Conservation (phyloP, 805 yeast species). For the Wickerhamiella cacticola region DNA sequence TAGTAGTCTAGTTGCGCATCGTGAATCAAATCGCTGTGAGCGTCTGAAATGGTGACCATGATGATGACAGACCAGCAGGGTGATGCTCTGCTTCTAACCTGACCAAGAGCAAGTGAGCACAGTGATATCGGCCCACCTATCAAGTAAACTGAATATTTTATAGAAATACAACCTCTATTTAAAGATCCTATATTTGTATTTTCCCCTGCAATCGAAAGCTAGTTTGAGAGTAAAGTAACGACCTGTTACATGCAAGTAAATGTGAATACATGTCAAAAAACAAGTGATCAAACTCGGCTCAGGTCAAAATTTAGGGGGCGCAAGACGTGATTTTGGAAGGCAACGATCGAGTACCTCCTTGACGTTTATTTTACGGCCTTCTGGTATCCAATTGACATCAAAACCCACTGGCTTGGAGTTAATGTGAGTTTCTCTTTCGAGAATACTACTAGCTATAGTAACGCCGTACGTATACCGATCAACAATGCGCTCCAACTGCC, state of each 20-base stretch:
- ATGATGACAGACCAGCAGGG: neutral
- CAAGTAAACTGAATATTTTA: too few species aligned
- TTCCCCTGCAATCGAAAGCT: too few species aligned
- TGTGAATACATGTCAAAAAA: too few species aligned
- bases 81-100: neutral
- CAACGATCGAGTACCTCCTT: neutral
- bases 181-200: too few species aligned
- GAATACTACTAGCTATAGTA: neutral
- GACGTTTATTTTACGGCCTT: neutral
- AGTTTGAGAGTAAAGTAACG: too few species aligned
- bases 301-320: too few species aligned
- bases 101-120: too few species aligned
- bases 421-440: neutral
- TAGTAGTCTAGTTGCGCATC: slow-evolving; percentile 96
- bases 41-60: slow-evolving; percentile 75
- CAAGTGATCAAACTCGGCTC: too few species aligned
- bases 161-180: too few species aligned
- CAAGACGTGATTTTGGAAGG: neutral
- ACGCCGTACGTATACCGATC: neutral
- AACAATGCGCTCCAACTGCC: neutral
- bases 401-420: neutral
- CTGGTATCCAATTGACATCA: neutral
- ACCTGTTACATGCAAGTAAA: too few species aligned
- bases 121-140: too few species aligned
- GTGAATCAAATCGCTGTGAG: slow-evolving; percentile 86